Percentiles rank a stretch among this genome's conserved stretches.
phyloP scores from a whole-genome alignment of 2,329 filamentous ascomycete species.

The Zymoseptoria crescenta region DNA sequence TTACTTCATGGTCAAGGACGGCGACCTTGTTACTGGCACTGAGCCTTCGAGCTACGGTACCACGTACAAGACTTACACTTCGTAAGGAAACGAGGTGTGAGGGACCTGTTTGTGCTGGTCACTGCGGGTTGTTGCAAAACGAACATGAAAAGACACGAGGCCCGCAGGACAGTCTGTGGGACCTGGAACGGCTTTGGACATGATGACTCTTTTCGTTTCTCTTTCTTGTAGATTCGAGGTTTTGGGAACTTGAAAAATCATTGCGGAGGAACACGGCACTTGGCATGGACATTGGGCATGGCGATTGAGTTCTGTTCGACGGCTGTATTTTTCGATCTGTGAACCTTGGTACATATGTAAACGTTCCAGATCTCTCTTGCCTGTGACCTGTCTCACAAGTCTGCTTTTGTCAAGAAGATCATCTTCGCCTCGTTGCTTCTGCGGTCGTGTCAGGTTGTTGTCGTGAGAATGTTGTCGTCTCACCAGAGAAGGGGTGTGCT shows the following conservation, averaged over 20 bases:
- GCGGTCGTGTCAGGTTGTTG: background rate
- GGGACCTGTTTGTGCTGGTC: background rate
- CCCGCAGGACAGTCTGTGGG: background rate
- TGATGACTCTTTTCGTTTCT: background rate
- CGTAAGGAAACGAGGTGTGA: background rate
- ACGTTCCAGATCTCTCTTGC: background rate
- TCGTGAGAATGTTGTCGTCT: background rate
- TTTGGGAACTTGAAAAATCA: background rate
- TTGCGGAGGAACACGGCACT: background rate
- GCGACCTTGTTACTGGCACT: constrained; percentile 28
- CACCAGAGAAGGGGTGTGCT: background rate
- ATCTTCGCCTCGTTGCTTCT: background rate
- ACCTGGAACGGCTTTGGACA: background rate
- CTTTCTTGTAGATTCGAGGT: background rate
- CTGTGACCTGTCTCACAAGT: background rate
- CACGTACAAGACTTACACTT: constrained; percentile 23
- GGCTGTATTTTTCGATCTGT: background rate
- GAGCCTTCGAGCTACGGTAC: constrained; percentile 24
- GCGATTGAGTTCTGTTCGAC: background rate
- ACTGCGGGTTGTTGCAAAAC: background rate
- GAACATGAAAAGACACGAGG: background rate
- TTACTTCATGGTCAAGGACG: constrained; percentile 32
- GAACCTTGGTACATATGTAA: background rate
- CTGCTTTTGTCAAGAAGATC: no score
- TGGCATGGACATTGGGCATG: background rate